These are phyloP conservation scores for Immersiporthe knoxdaviesiana DNA, from an alignment of 2,329 filamentous ascomycete species.

Conservation along the genomic window DNA sequence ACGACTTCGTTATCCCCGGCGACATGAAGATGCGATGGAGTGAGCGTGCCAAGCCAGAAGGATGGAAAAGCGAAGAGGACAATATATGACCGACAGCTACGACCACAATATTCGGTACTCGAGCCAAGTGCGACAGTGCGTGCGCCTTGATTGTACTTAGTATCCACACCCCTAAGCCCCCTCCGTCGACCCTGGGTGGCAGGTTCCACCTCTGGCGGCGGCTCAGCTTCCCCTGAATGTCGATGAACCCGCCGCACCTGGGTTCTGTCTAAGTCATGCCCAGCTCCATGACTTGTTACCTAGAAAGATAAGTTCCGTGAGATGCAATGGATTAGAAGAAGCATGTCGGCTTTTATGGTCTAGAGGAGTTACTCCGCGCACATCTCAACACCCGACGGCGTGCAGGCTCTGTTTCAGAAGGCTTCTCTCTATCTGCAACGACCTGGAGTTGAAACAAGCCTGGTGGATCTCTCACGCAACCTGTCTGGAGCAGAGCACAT, in stretches of 20 bases:
- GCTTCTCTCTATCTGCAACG: background rate
- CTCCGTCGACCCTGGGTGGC: background rate
- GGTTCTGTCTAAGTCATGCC: background rate
- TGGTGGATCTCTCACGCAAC: background rate
- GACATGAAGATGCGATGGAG: background rate
- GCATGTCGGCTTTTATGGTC: background rate
- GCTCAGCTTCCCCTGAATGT: background rate
- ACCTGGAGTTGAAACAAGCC: constrained; percentile 7
- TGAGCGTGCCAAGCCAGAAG: too few species aligned
- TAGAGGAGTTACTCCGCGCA: constrained; percentile 4
- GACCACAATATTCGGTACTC: background rate
- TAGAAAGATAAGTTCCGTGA: background rate
- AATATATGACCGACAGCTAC: background rate
- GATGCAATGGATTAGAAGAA: background rate
- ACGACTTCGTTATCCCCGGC: background rate
- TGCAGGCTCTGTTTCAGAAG: background rate
- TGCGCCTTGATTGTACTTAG: background rate
- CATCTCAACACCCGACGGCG: background rate
- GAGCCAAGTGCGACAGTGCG: background rate
- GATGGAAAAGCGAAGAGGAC: background rate
- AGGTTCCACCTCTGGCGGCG: background rate
- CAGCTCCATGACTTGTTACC: background rate
- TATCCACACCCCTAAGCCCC: background rate
- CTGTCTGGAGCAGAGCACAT: background rate
- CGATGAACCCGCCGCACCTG: background rate